Conservation (phyloP, 352 stramenopile genomes). For the Elongisporangium anandrum region DNA sequence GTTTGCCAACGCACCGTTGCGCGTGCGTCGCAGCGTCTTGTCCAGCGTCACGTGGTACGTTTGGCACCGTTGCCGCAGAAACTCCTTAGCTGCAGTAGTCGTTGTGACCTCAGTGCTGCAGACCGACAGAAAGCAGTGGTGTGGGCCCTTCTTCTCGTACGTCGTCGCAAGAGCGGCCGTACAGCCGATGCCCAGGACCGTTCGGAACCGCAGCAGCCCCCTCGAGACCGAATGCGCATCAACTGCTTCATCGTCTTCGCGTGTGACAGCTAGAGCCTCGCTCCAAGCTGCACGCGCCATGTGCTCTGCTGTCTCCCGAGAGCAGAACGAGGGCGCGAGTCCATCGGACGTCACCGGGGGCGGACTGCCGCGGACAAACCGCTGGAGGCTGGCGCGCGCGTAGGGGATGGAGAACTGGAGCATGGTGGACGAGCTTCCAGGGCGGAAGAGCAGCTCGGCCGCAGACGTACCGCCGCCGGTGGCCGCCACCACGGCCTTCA, state of each 20-base stretch:
- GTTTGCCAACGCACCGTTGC: slow-evolving; percentile 10
- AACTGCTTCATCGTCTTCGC: slow-evolving; percentile 23
- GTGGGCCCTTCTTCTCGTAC: slow-evolving; percentile 49
- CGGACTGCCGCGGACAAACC: slow-evolving; percentile 27
- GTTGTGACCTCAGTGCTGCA: slow-evolving; percentile 19
- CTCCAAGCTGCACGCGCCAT: slow-evolving; percentile 62
- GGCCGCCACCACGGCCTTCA: slow-evolving; percentile 52
- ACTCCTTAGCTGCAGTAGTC: slow-evolving; percentile 1
- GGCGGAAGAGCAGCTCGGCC: slow-evolving; percentile 40
- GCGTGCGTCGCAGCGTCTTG: slow-evolving; percentile 50
- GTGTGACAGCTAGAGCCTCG: slow-evolving; percentile 32
- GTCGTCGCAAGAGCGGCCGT: slow-evolving; percentile 65
- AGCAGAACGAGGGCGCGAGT: slow-evolving; percentile 32
- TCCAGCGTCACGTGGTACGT: slow-evolving; percentile 66
- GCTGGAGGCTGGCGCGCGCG: slow-evolving; percentile 49
- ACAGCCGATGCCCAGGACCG: slow-evolving; percentile 58
- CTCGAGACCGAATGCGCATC: slow-evolving; percentile 16
- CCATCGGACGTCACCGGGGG: slow-evolving; percentile 2
- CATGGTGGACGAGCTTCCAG: slow-evolving; percentile 68
- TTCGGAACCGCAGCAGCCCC: slow-evolving; percentile 28
- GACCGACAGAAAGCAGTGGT: slow-evolving; percentile 71
- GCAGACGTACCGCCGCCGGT: slow-evolving; percentile 53
- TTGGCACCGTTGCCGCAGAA: slow-evolving; percentile 28
- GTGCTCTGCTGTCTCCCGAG: slow-evolving; percentile 45
- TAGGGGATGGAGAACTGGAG: slow-evolving; percentile 67